phyloP scores from a whole-genome alignment of 148 eudicot species.

The Vaccinium vitisidaea region DNA sequence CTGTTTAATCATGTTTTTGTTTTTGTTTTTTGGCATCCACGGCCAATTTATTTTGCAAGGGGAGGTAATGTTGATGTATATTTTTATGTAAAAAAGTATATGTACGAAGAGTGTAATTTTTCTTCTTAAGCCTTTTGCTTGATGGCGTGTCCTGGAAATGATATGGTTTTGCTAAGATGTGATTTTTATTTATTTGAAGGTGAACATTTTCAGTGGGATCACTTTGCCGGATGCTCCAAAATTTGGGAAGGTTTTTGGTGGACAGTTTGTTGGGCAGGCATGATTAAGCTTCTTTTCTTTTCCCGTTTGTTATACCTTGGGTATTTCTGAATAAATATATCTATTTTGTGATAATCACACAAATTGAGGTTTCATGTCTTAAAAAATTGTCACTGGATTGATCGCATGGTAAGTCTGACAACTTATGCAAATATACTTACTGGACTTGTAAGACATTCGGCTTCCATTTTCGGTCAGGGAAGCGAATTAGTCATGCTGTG shows the following conservation, averaged over 20 bases:
- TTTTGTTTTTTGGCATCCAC: neutral
- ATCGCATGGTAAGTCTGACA: slow-evolving; percentile 1
- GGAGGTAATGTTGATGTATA: neutral
- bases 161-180: slow-evolving; percentile 2
- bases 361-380: slow-evolving; percentile 1
- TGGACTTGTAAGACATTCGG: neutral
- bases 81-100: neutral
- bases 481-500: neutral
- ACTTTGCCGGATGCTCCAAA: slow-evolving; percentile 88
- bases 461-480: neutral
- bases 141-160: slow-evolving; percentile 3
- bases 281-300: slow-evolving; percentile 12
- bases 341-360: neutral
- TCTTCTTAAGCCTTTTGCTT: neutral
- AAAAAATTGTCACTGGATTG: neutral
- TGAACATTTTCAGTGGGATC: slow-evolving; percentile 77
- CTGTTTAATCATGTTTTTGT: neutral
- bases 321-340: neutral
- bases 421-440: neutral
- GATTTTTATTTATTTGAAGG: slow-evolving; percentile 38
- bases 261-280: slow-evolving; percentile 97
- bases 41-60: neutral
- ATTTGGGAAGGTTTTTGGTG: slow-evolving; percentile 89
- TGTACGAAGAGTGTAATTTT: neutral
- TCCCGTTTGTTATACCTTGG: neutral